Evolutionary conservation across 2,329 filamentous ascomycete species (phyloP).

Genomic region (Mollisiaceae sp.): DNA sequence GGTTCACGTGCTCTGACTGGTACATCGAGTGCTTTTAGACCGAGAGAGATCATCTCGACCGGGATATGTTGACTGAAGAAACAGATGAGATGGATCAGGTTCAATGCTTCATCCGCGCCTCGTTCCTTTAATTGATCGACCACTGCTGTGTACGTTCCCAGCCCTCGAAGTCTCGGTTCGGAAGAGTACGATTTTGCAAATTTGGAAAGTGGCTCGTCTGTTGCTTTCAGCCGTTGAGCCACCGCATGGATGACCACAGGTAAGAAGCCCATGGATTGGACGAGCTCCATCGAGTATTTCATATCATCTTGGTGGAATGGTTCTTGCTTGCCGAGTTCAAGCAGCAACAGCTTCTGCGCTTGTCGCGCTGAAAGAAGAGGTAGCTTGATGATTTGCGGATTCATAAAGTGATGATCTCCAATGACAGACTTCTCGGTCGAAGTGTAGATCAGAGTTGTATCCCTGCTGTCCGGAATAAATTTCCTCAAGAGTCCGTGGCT

Average conservation of each 20-base stretch:
- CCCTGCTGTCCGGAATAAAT: slow-evolving; percentile 67
- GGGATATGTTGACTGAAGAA: slow-evolving; percentile 71
- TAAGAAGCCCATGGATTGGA: slow-evolving; percentile 66
- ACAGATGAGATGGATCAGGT: slow-evolving; percentile 66
- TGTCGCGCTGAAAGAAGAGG: slow-evolving; percentile 59
- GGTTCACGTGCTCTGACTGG: slow-evolving; percentile 52
- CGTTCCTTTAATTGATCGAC: slow-evolving; percentile 54
- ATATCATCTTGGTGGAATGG: slow-evolving; percentile 59
- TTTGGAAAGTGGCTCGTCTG: slow-evolving; percentile 63
- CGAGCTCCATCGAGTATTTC: slow-evolving; percentile 63
- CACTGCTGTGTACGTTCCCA: slow-evolving; percentile 55
- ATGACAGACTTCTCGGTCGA: slow-evolving; percentile 64
- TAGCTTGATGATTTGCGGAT: slow-evolving; percentile 61
- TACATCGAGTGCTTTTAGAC: slow-evolving; percentile 53
- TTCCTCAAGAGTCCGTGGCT: slow-evolving; percentile 59
- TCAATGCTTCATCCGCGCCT: slow-evolving; percentile 60
- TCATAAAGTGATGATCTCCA: slow-evolving; percentile 63
- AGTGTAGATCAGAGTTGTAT: slow-evolving; percentile 71
- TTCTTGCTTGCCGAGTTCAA: slow-evolving; percentile 63
- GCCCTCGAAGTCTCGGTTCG: slow-evolving; percentile 57
- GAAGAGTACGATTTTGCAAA: slow-evolving; percentile 63
- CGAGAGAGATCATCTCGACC: slow-evolving; percentile 66
- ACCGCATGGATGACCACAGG: slow-evolving; percentile 72
- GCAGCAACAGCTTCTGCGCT: slow-evolving; percentile 64
- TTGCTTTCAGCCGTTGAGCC: slow-evolving; percentile 64